Conservation (phyloP, 2,329 filamentous ascomycete species). For the Mollisiaceae sp. region DNA sequence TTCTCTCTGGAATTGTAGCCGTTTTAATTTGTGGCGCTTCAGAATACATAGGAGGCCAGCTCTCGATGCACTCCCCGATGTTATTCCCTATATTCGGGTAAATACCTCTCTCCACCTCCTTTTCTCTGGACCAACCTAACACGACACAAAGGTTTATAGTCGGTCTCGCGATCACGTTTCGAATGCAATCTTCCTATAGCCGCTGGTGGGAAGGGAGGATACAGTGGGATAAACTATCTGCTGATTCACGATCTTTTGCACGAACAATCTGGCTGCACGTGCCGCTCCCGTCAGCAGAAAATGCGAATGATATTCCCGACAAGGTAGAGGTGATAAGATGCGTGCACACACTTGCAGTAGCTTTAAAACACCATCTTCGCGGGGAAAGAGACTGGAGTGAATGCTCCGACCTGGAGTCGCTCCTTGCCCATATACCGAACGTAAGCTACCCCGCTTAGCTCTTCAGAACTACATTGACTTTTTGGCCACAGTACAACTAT, state of each 20-base stretch:
- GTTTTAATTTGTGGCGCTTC: constrained; percentile 14
- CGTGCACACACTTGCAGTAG: constrained; percentile 22
- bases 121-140: constrained; percentile 7
- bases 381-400: constrained; percentile 24
- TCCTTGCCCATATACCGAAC: constrained; percentile 20
- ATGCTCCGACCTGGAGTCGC: constrained; percentile 16
- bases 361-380: constrained; percentile 26
- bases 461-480: constrained; percentile 5
- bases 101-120: background rate
- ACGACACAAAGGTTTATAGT: constrained; percentile 23
- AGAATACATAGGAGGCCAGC: constrained; percentile 17
- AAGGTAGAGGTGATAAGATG: background rate
- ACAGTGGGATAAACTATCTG: constrained; percentile 29
- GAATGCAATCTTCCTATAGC: constrained; percentile 30
- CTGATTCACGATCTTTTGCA: constrained; percentile 26
- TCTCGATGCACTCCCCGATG: constrained; percentile 25
- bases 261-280: constrained; percentile 28
- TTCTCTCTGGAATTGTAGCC: constrained; percentile 22
- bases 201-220: constrained; percentile 29
- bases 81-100: constrained; percentile 29
- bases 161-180: constrained; percentile 28
- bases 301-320: background rate
- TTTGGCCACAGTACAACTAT: constrained; percentile 20
- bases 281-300: constrained; percentile 5
- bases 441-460: constrained; percentile 4